Evolutionary conservation across 108 stramenopile genomes (phyloP), one percentile per base, ranked within the genome.

Genomic region (Pseudonitzschia pungens): DNA sequence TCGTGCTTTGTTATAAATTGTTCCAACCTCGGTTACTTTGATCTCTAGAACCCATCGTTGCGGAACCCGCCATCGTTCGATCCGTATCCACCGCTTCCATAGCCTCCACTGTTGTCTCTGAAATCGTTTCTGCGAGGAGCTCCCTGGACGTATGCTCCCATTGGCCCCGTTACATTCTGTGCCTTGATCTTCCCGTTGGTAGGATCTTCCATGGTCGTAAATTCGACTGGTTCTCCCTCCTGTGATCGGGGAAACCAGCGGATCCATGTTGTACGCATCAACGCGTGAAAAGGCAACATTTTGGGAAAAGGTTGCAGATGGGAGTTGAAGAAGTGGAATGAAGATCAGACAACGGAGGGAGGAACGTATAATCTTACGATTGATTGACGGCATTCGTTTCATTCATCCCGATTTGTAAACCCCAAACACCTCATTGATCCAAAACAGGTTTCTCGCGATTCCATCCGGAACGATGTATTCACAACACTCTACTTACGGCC

Each of bases 151-250:
- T 81, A 84, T 50, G 71, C 88, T 29, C 96, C 96, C 78, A 87
- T 86, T 0, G 96, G 96, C 43, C 96, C 96, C n/a, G 93, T 96
- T 43, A 96, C 96, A 68, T 90, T 82, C 27, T 81, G 55, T 21
- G 96, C 96, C 72, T 87, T 90, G 67, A 64, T 65, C 21, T 79
- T 74, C 41, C 91, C 88, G 26, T 58, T 74, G 31, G 53, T 16
- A 20, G 60, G 60, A 52, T 87, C 87, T 32, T 66, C 65, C 28
- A 65, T 45, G 5, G 82, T 56, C 24, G 84, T 63, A 58, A 77
- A 92, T 69, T 86, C 86, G 22, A 88, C 87, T 14, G 84, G 42
- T 77, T 88, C 87, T 36, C 87, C 87, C 2, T 87, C 83, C 82
- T 83, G 60, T 31, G 7, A 53, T 36, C 45, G 45, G 21, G 63